These are phyloP conservation scores for Pyrus betulifolia DNA, from an alignment of 306 rosid genomes.

Conservation along the genomic window DNA sequence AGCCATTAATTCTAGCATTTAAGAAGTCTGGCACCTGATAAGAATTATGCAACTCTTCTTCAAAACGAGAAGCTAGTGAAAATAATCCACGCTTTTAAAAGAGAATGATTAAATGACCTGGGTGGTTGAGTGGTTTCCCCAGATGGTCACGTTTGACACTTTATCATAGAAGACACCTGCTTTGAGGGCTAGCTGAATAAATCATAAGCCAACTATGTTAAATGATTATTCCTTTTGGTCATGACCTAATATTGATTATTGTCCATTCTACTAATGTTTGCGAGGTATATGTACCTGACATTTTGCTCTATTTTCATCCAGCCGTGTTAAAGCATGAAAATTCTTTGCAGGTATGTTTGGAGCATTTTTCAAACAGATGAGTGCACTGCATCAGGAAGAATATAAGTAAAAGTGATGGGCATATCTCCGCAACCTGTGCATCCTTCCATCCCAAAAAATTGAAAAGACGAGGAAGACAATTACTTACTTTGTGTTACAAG, in stretches of 20 bases:
- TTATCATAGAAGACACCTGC: conserved; percentile 97
- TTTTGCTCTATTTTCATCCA: conserved; percentile 95
- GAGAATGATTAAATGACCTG: conserved; percentile 48
- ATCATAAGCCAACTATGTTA: conserved; percentile 17
- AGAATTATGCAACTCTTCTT: conserved; percentile 3
- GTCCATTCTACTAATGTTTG: background rate
- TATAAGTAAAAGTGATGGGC: conserved; percentile 10
- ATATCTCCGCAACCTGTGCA: conserved; percentile 8
- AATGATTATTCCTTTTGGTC: background rate
- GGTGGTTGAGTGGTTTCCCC: conserved; percentile 99
- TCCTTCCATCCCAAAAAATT: background rate
- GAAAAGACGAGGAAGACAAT: background rate
- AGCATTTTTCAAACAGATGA: conserved; percentile 95
- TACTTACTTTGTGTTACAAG: conserved; percentile 91
- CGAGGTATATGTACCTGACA: conserved; percentile 61
- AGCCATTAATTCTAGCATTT: conserved; percentile 77
- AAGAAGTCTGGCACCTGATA: conserved; percentile 90
- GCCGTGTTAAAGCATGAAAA: conserved; percentile 89
- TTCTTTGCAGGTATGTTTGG: conserved; percentile 90
- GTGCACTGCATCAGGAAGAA: conserved; percentile 48
- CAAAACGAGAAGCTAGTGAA: conserved; percentile 9
- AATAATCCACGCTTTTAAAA: background rate
- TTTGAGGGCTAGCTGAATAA: conserved; percentile 79
- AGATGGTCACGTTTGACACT: conserved; percentile 87
- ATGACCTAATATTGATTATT: background rate